These are phyloP conservation scores for Picea abies DNA, from an alignment of 83 land plant species.

Conservation along the genomic window DNA sequence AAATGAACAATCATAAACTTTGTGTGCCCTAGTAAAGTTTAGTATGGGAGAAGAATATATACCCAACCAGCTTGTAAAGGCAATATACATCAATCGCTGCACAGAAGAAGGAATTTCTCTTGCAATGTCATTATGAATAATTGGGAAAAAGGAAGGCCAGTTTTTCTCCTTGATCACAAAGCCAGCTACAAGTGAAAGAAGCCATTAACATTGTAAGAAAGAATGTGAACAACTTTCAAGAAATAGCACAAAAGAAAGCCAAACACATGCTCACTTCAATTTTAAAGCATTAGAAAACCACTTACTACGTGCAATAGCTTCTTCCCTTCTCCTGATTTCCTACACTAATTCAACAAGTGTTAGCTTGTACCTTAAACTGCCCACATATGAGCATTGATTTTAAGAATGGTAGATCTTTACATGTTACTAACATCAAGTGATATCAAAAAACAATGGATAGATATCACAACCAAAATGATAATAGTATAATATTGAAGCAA, in stretches of 20 bases:
- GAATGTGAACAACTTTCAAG: not conserved
- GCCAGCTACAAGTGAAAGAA: constrained; percentile 59
- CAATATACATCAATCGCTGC: constrained; percentile 84
- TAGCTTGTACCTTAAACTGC: not conserved
- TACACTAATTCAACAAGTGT: constrained; percentile 20
- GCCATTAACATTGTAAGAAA: not conserved
- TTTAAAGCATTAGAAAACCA: not conserved
- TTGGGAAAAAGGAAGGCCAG: constrained; percentile 93
- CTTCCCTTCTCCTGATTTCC: constrained; percentile 93
- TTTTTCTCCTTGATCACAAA: constrained; percentile 73
- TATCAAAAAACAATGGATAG: not conserved
- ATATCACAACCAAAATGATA: not conserved
- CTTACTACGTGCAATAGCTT: constrained; percentile 68
- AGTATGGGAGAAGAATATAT: constrained; percentile 5
- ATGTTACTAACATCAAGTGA: not conserved
- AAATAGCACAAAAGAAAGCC: not conserved
- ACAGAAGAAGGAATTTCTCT: constrained; percentile 84
- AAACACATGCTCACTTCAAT: not conserved
- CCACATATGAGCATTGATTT: not conserved
- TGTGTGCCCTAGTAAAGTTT: not conserved
- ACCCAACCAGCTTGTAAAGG: constrained; percentile 99
- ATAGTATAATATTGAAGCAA: not conserved
- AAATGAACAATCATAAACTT: not conserved
- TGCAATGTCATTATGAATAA: constrained; percentile 90
- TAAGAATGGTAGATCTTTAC: too few relatives aligned